Conservation (phyloP, 2,329 filamentous ascomycete species). For the Fusarium graminum region DNA sequence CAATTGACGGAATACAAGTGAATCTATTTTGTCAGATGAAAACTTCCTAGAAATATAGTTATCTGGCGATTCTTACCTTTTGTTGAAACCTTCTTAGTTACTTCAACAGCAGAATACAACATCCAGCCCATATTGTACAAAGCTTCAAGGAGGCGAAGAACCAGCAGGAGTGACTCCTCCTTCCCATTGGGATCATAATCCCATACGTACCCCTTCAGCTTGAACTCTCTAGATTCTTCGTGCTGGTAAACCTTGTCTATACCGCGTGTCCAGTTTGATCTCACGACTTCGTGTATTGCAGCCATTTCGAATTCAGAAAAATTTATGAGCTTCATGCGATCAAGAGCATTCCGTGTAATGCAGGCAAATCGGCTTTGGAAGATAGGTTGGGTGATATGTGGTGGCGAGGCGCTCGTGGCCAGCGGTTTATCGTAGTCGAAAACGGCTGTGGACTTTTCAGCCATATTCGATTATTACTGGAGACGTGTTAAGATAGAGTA, state of each 20-base stretch:
- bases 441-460: background rate
- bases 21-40: constrained; percentile 1
- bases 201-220: constrained; percentile 25
- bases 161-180: constrained; percentile 21
- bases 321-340: constrained; percentile 27
- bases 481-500: background rate
- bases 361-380: constrained; percentile 9
- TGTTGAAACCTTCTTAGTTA: constrained; percentile 9
- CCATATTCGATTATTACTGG: constrained; percentile 1
- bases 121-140: constrained; percentile 20
- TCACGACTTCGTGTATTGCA: constrained; percentile 10
- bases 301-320: constrained; percentile 17
- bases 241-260: constrained; percentile 14
- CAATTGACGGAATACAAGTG: constrained; percentile 22
- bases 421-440: background rate
- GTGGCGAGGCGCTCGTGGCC: constrained; percentile 7
- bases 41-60: rapidly evolving
- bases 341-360: background rate
- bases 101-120: constrained; percentile 20
- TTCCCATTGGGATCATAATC: constrained; percentile 7
- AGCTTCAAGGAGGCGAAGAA: constrained; percentile 15
- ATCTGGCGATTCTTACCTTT: constrained; percentile 10
- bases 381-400: background rate
- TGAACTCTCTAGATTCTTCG: constrained; percentile 23
- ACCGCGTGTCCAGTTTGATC: constrained; percentile 9